A percentile compares a stretch with the other conserved stretches of the same genome.
These are phyloP conservation scores for Hirsutella thompsonii DNA, from an alignment of 2,329 filamentous ascomycete genomes.

Conservation along the genomic window DNA sequence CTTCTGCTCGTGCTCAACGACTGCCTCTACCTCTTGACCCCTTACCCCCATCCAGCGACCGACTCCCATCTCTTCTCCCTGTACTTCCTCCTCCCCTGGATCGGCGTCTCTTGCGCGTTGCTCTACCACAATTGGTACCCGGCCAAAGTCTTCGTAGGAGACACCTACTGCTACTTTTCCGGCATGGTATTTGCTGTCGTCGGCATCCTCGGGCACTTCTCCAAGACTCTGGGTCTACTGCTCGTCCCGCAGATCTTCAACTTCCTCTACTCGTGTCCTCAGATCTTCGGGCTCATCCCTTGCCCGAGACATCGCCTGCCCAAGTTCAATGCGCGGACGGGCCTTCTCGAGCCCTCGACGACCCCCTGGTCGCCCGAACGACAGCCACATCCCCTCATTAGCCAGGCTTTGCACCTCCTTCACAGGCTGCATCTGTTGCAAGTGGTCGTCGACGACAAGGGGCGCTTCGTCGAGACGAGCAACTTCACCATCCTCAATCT, in stretches of 20 bases:
- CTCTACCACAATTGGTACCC: constrained; percentile 93
- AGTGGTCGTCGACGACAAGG: constrained; percentile 53
- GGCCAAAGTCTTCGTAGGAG: constrained; percentile 87
- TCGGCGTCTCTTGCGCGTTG: constrained; percentile 80
- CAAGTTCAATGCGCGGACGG: constrained; percentile 73
- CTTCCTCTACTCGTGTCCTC: constrained; percentile 85
- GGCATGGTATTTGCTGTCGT: constrained; percentile 98
- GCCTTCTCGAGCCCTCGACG: constrained; percentile 74
- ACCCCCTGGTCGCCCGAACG: constrained; percentile 57
- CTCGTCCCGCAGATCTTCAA: constrained; percentile 94
- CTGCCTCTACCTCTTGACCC: constrained; percentile 68
- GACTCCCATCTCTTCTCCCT: constrained; percentile 94
- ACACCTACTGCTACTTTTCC: constrained; percentile 99
- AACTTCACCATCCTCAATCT: constrained; percentile 93
- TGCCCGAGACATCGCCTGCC: constrained; percentile 90
- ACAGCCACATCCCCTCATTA: constrained; percentile 55
- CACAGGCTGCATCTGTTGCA: constrained; percentile 54
- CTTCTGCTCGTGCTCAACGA: constrained; percentile 77
- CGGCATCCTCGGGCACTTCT: constrained; percentile 93
- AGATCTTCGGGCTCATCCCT: constrained; percentile 79
- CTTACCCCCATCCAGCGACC: constrained; percentile 82
- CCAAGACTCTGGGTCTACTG: constrained; percentile 84
- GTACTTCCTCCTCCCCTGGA: constrained; percentile 86
- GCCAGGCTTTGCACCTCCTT: constrained; percentile 52
- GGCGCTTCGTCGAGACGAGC: constrained; percentile 63